phyloP scores from a whole-genome alignment of 2,329 filamentous ascomycete genomes.

The Ophiostoma sp. region DNA sequence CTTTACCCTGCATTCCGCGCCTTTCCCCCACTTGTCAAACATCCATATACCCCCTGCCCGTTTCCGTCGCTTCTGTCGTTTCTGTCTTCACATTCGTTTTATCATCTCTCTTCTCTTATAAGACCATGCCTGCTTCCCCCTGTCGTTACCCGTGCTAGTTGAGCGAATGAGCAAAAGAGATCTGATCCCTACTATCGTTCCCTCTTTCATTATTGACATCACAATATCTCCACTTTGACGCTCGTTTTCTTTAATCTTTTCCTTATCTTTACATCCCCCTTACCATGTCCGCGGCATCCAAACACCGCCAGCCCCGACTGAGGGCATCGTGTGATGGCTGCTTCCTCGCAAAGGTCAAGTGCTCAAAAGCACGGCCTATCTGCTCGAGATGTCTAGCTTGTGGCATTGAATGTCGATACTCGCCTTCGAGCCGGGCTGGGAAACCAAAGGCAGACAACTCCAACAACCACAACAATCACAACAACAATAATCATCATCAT shows the following conservation, averaged over 20 bases:
- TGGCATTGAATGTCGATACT: constrained; percentile 53
- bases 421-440: constrained; percentile 52
- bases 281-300: constrained; percentile 31
- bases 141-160: neutral
- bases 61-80: neutral
- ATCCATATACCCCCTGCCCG: neutral
- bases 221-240: neutral
- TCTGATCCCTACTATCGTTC: neutral
- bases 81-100: neutral
- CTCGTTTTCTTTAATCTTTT: neutral
- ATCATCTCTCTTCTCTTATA: neutral
- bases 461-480: constrained; percentile 8
- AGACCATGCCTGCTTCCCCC: constrained; percentile 9
- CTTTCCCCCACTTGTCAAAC: neutral
- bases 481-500: neutral
- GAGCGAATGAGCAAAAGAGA: neutral
- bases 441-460: constrained; percentile 47
- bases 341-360: constrained; percentile 58
- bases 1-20: neutral
- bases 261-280: constrained; percentile 24
- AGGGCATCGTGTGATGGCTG: constrained; percentile 53
- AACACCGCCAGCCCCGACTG: constrained; percentile 36
- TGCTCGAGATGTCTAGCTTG: constrained; percentile 53
- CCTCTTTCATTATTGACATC: neutral
- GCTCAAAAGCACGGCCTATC: constrained; percentile 54